phyloP scores from a whole-genome alignment of 164 flowering plant genomes.

The Macadamia integrifolia region DNA sequence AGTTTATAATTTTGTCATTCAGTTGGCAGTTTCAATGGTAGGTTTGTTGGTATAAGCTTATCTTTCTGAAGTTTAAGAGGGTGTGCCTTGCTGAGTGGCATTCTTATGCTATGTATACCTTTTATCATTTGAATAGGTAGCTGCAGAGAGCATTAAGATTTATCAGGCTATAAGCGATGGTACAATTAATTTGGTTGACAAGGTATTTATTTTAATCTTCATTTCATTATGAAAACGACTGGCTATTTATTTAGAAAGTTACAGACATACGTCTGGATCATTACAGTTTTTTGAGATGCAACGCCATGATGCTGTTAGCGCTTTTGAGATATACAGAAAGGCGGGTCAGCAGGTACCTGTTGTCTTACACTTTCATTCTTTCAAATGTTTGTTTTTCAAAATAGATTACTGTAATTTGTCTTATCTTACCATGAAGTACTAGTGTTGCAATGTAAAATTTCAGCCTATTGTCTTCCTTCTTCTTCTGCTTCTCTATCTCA shows the following conservation, averaged over 20 bases:
- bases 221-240: not conserved
- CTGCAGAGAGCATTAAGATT: conserved; percentile 81
- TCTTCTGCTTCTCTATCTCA: too few species aligned
- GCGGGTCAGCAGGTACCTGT: conserved; percentile 77
- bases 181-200: conserved; percentile 84
- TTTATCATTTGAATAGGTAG: conserved; percentile 54
- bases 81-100: not conserved
- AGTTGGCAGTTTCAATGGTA: conserved; percentile 86
- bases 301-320: conserved; percentile 78
- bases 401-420: not conserved
- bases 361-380: not conserved
- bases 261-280: not conserved
- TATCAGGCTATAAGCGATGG: conserved; percentile 89
- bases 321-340: conserved; percentile 79
- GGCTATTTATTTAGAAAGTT: not conserved
- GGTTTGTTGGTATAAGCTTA: conserved; percentile 4
- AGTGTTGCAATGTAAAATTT: not conserved
- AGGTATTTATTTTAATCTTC: conserved; percentile 41
- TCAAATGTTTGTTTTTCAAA: not conserved
- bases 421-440: not conserved
- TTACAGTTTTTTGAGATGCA: conserved; percentile 98
- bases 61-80: not conserved
- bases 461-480: not conserved
- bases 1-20: conserved; percentile 71
- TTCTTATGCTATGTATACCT: conserved; percentile 1